These are phyloP conservation scores for Physaria fendleri DNA, from an alignment of 345 rosid species.

Conservation along the genomic window DNA sequence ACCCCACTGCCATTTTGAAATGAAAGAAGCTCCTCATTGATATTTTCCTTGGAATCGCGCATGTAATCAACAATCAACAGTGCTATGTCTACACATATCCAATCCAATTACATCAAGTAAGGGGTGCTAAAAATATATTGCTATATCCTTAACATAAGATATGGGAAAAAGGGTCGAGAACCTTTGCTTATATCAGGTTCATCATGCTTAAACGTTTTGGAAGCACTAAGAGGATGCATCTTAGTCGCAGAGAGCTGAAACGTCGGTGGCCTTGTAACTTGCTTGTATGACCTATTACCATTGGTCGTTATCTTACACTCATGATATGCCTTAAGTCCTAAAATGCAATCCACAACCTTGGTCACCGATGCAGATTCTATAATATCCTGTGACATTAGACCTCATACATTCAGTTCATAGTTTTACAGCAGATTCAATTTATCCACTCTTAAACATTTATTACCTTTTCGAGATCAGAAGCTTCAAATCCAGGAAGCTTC, in stretches of 20 bases:
- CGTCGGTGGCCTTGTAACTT: constrained; percentile 52
- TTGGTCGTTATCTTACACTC: constrained; percentile 54
- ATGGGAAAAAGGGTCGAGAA: not conserved
- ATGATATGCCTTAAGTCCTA: constrained; percentile 64
- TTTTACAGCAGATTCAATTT: not conserved
- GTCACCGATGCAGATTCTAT: constrained; percentile 70
- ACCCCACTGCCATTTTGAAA: no score
- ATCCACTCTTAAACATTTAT: not conserved
- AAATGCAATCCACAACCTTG: constrained; percentile 81
- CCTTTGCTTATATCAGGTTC: constrained; percentile 47
- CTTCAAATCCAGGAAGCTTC: constrained; percentile 83
- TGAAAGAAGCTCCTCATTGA: no score
- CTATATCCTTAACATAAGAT: no score
- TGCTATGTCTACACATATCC: constrained; percentile 27
- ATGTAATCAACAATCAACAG: no score
- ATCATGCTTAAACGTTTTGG: constrained; percentile 49
- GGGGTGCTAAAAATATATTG: no score
- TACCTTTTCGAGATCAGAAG: constrained; percentile 95
- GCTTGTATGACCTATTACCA: constrained; percentile 50
- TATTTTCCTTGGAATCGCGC: no score
- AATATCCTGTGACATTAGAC: constrained; percentile 46
- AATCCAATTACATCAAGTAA: not conserved
- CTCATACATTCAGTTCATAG: not conserved
- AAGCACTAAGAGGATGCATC: constrained; percentile 19
- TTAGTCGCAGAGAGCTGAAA: constrained; percentile 42